Evolutionary conservation across 192 early-diverging fungal genomes (phyloP), one percentile per base, ranked within the genome.

Genomic region (Coemansia reversa): DNA sequence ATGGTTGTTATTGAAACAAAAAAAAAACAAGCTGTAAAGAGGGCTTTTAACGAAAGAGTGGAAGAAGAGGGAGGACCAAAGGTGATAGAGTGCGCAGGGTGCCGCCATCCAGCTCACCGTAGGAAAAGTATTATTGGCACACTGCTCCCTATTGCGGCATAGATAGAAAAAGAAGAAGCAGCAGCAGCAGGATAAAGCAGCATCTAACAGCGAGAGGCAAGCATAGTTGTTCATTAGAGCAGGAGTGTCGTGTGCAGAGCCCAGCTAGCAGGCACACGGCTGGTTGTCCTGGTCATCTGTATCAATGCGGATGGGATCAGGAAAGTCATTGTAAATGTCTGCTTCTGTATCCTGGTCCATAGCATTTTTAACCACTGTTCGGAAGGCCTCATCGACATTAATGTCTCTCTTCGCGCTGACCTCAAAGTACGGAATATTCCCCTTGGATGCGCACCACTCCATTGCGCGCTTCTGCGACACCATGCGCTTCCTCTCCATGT

Each of bases 381-480:
- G 91, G 85, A 99, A 99, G 49, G 97, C 97, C 62, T 89, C 85
- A 56, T 99, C 97, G 27, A 99, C 97, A 65, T 99, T 98, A 82
- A 94, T 96, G 47, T 93, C 93, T 76, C 95, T 95, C 78, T 98
- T 99, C 24, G 97, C 97, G 60, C 89, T 91, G 7, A 96, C 97
- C 82, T 99, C 95, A 87, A 99, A 99, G 85, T 95, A 97, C 47
- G 94, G 95, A 75, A 97, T 94, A 63, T 89, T 90, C 51, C 94
- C 94, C 84, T 97, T 98, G 45, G 92, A 88, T 73, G 94, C 88
- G 75, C 96, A 98, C 92, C 94, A 99, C 63, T 91, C 86, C 87
- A 93, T 88, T 11, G 96, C 96, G 24, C 94, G 86, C 82, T 96
- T 97, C 86, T 90, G 87, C 66, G 93, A 90, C n/a, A 99, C 94